These are phyloP conservation scores for Sonneratia alba DNA, from an alignment of 345 rosid species.

Conservation along the genomic window DNA sequence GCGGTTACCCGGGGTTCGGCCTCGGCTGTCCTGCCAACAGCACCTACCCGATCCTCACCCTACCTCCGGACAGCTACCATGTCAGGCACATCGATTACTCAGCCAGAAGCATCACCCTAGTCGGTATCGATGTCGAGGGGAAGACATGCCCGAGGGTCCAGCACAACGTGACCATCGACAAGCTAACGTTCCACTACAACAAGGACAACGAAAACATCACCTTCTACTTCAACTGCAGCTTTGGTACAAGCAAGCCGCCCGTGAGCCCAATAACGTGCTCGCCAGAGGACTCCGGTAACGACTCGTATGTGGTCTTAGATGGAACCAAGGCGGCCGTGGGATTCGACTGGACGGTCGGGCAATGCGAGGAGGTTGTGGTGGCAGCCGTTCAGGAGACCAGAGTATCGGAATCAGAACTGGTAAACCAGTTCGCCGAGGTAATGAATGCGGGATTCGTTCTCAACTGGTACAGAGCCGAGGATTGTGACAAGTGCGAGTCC, in stretches of 20 bases:
- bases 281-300: background rate
- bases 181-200: slow-evolving; percentile 10
- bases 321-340: background rate
- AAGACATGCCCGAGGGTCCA: slow-evolving; percentile 7
- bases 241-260: background rate
- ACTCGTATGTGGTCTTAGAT: slow-evolving; percentile 1
- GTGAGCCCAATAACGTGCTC: background rate
- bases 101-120: background rate
- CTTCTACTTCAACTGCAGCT: slow-evolving; percentile 8
- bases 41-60: background rate
- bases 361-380: slow-evolving; percentile 1
- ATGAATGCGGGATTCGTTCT: slow-evolving; percentile 1
- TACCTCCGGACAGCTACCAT: background rate
- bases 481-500: slow-evolving; percentile 11
- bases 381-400: background rate
- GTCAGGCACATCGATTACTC: background rate
- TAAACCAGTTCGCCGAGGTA: background rate
- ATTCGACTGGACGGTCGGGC: background rate
- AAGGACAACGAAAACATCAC: slow-evolving; percentile 11
- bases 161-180: slow-evolving; percentile 18
- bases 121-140: background rate
- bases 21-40: background rate
- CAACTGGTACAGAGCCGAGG: slow-evolving; percentile 7
- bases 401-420: background rate
- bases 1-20: slow-evolving; percentile 1